Evolutionary conservation across 2,329 filamentous ascomycete species (phyloP).

Genomic region (Ceratocystis eucalypticola): DNA sequence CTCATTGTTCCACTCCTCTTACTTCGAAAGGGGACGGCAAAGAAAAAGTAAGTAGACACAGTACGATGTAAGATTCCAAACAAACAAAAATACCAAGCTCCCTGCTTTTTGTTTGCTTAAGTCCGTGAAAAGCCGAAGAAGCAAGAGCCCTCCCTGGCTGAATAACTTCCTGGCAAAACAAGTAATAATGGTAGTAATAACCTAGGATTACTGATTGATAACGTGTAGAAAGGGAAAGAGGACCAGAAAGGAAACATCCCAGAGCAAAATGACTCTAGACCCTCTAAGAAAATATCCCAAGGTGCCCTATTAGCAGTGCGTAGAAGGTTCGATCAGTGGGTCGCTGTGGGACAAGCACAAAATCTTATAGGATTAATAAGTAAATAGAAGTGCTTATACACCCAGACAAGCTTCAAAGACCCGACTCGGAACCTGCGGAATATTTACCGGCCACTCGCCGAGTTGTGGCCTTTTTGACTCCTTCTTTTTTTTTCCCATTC

Average conservation of each 20-base stretch:
- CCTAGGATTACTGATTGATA: background rate
- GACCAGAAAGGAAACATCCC: background rate
- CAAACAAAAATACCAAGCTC: background rate
- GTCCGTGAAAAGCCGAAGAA: background rate
- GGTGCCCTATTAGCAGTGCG: background rate
- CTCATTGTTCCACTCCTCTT: background rate
- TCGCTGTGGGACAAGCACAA: background rate
- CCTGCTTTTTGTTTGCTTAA: background rate
- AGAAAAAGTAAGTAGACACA: background rate
- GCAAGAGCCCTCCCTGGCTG: background rate
- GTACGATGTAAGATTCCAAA: background rate
- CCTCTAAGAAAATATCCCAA: background rate
- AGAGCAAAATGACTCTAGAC: background rate
- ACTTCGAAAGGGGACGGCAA: background rate
- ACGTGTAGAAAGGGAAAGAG: background rate
- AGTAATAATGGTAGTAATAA: background rate
- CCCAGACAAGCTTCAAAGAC: background rate
- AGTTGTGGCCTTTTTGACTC: too few species aligned
- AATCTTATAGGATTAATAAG: background rate
- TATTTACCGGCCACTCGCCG: background rate
- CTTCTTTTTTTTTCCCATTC: background rate
- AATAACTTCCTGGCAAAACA: background rate
- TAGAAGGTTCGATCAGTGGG: background rate
- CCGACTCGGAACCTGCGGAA: constrained; percentile 2
- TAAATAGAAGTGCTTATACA: background rate